A percentile compares a stretch with the other conserved stretches of the same genome.
phyloP scores from a whole-genome alignment of 257 asterid genomes.

The Capsicum baccatum region DNA sequence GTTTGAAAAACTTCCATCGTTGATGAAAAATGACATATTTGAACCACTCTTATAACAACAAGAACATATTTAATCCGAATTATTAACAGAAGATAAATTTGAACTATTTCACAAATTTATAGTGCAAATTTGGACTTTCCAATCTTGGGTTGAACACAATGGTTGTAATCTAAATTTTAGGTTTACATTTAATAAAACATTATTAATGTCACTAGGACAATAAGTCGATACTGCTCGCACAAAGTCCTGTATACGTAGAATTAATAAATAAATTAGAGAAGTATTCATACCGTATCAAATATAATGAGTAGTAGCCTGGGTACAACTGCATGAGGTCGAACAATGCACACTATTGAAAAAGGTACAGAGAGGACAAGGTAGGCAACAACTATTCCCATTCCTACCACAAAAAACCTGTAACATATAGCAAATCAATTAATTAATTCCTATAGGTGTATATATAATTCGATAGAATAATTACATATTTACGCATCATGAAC shows the following conservation, averaged over 20 bases:
- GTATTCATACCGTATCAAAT: slow-evolving; percentile 57
- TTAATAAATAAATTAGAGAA: not conserved
- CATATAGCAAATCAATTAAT: not conserved
- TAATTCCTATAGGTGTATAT: not conserved
- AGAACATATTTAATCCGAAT: not conserved
- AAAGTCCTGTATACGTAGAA: not conserved
- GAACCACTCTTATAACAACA: not conserved
- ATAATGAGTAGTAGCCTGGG: slow-evolving; percentile 47
- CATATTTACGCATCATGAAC: no score
- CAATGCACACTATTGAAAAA: slow-evolving; percentile 66
- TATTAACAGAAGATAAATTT: no score
- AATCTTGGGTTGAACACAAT: no score
- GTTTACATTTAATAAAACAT: no score
- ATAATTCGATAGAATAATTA: no score
- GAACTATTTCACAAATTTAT: no score
- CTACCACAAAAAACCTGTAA: slow-evolving; percentile 75
- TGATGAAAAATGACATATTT: not conserved
- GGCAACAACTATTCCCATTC: slow-evolving; percentile 56
- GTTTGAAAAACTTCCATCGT: not conserved
- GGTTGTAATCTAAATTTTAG: no score
- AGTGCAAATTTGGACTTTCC: no score
- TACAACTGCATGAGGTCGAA: slow-evolving; percentile 43
- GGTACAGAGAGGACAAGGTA: slow-evolving; percentile 74
- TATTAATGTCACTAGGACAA: no score
- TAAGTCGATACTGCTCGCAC: not conserved